Evolutionary conservation across 2,329 filamentous ascomycete species (phyloP), one percentile per base, ranked within the genome.

Genomic region (Lasiodiplodia sp.): DNA sequence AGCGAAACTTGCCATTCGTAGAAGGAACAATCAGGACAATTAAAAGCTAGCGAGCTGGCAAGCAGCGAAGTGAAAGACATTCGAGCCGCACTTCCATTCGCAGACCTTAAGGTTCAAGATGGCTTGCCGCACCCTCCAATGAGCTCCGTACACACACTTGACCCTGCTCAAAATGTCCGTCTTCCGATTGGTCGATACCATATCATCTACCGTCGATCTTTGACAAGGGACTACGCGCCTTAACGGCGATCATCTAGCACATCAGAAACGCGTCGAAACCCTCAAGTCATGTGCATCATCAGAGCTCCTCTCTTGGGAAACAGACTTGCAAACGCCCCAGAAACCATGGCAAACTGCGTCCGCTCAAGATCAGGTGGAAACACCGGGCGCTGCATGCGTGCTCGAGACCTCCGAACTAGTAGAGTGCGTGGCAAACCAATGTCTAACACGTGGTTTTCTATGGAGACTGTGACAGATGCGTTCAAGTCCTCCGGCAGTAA

Each of bases 401-500:
- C 40, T 21, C n/a, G 16, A 16, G 8, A 16, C 40, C 7, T 16
- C 16, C 18, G 7, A 47, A 21, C 7, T 11, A 47, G 21, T 6
- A 21, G 10, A 47, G 11, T 10, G 18, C 16, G 40, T 8, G 40
- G 16, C 31, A 23, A 28, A 37, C 16, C 6, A 44, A 28, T 16
- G 8, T 63, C 11, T n/a, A 63, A 63, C 16, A 51, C 3, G 11
- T 28, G 18, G 3, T 18, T 31, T 14, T 47, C 57, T 34, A 62
- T 21, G 16, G 6, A 49, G 57, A 34, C 31, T 34, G 4, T 31
- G n/a, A 12, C 18, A 14, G 44, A 18, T 28, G 14, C 16, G 16
- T 28, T 67, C 49, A 66, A 44, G 63, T 34, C 25, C 66, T 68
- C 69, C 78, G 79, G 72, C 83, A 85, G 75, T 82, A 85, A 69